Percentiles rank a stretch among this genome's conserved stretches.
These are phyloP conservation scores for Aquilaria malaccensis DNA, from an alignment of 345 rosid species.

Conservation along the genomic window DNA sequence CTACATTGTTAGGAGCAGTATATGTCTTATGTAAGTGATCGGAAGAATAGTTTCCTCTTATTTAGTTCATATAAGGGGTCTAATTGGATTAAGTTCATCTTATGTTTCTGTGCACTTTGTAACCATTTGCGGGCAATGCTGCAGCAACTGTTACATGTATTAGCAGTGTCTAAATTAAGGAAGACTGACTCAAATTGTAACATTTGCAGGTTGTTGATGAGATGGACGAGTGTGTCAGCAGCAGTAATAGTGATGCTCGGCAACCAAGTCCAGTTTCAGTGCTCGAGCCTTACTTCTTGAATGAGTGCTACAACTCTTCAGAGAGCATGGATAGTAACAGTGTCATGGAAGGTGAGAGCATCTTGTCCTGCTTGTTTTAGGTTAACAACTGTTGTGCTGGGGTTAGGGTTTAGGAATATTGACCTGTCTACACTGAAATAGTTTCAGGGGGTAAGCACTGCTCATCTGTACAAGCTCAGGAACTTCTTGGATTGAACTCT, in stretches of 20 bases:
- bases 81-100: no score
- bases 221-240: conserved; percentile 33
- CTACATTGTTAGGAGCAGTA: no score
- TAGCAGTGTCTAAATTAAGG: neutral
- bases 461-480: conserved; percentile 46
- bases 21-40: no score
- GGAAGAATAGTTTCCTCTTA: no score
- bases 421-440: conserved; percentile 5
- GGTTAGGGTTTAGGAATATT: neutral
- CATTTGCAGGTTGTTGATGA: conserved; percentile 43
- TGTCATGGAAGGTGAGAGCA: conserved; percentile 33
- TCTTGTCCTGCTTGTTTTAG: neutral
- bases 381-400: neutral
- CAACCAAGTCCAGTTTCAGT: conserved; percentile 73
- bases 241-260: conserved; percentile 29
- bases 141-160: neutral
- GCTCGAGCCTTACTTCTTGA: conserved; percentile 49
- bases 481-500: conserved; percentile 32
- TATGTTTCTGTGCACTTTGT: neutral
- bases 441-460: conserved; percentile 48
- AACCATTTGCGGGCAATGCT: neutral
- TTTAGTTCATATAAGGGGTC: no score
- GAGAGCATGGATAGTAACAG: conserved; percentile 46
- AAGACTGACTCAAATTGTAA: no score
- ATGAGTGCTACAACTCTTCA: conserved; percentile 57